A percentile compares a stretch with the other conserved stretches of the same genome.
Evolutionary conservation across 148 eudicot species (phyloP).

Genomic region (Cornus florida): DNA sequence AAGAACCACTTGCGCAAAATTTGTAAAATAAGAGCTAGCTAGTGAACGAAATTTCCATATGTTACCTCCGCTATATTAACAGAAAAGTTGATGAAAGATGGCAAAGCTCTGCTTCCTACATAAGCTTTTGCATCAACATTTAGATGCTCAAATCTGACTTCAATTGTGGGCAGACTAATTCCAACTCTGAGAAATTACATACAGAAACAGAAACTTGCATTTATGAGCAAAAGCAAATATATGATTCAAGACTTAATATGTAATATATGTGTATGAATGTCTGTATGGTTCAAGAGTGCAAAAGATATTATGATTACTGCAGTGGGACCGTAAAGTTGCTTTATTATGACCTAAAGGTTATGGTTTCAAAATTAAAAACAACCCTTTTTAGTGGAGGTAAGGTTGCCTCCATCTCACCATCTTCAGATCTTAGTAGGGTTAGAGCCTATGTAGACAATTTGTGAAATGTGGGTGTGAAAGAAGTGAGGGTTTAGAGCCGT

Average conservation of each 20-base stretch:
- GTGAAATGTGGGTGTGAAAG: too few relatives aligned
- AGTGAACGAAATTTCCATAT: not conserved
- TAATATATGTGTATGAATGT: too few relatives aligned
- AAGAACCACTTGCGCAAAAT: not conserved
- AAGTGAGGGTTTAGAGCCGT: too few relatives aligned
- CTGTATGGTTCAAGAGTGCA: not conserved
- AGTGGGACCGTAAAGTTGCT: too few relatives aligned
- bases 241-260: too few relatives aligned
- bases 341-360: too few relatives aligned
- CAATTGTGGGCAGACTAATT: slow-evolving; percentile 59
- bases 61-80: slow-evolving; percentile 40
- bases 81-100: slow-evolving; percentile 46
- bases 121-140: slow-evolving; percentile 53
- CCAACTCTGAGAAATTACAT: slow-evolving; percentile 50
- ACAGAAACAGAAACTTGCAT: not conserved
- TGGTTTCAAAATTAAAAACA: too few relatives aligned
- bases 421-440: too few relatives aligned
- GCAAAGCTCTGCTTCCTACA: slow-evolving; percentile 60
- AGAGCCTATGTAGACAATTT: too few relatives aligned
- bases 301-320: too few relatives aligned
- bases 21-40: not conserved
- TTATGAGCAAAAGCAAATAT: not conserved
- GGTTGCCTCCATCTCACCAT: too few relatives aligned
- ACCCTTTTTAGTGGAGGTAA: too few relatives aligned
- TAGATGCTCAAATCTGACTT: slow-evolving; percentile 58